These are phyloP conservation scores for Trifolium pratense DNA, from an alignment of 306 rosid genomes.

Conservation along the genomic window DNA sequence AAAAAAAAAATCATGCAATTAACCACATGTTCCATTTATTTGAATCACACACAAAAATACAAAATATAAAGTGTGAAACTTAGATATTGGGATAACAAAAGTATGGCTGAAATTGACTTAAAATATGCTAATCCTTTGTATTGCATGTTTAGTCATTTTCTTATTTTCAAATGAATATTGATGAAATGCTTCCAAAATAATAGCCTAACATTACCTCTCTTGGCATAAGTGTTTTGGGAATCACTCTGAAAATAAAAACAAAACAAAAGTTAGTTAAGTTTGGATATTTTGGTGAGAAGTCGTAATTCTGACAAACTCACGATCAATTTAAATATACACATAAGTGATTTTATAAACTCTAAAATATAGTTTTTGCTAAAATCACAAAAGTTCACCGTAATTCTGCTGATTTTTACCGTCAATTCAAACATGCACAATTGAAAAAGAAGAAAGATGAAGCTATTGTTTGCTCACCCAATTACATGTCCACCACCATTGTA, in stretches of 20 bases:
- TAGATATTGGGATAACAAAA: conserved; percentile 64
- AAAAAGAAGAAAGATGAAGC: not conserved
- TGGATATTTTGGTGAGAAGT: not conserved
- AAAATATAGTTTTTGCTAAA: too few relatives aligned
- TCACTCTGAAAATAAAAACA: conserved; percentile 74
- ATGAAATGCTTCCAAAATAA: conserved; percentile 40
- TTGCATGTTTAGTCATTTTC: conserved; percentile 50
- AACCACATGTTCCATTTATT: conserved; percentile 33
- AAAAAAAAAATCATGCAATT: conserved; percentile 39
- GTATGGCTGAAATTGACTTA: conserved; percentile 57
- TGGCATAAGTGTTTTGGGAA: conserved; percentile 97
- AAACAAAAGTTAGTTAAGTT: conserved; percentile 42
- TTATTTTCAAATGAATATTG: conserved; percentile 28
- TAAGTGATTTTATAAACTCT: too few relatives aligned
- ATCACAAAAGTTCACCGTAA: not conserved
- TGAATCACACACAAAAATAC: conserved; percentile 27
- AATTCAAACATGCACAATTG: not conserved
- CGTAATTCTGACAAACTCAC: not conserved
- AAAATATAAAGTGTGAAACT: conserved; percentile 20
- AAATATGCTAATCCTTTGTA: conserved; percentile 27
- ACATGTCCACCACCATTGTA: conserved; percentile 91
- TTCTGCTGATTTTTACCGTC: not conserved
- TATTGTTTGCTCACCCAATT: conserved; percentile 72
- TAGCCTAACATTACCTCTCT: conserved; percentile 84
- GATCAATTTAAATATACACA: not conserved